phyloP scores from a whole-genome alignment of 78 protist genomes.

The Cavenderia fasciculata region DNA sequence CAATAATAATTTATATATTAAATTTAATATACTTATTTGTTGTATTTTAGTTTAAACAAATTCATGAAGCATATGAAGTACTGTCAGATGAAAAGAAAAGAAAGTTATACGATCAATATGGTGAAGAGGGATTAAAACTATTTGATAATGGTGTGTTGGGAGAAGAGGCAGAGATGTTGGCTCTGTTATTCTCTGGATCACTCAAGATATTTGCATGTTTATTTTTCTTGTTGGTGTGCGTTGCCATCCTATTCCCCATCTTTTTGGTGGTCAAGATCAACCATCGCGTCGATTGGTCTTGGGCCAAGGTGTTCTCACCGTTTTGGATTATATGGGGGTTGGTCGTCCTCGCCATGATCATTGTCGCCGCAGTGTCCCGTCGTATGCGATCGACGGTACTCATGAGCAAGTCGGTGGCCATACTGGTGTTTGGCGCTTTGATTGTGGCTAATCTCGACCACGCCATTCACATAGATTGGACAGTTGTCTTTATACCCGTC shows the following conservation, averaged over 20 bases:
- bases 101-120: slow-evolving; percentile 88
- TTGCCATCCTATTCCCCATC: not conserved
- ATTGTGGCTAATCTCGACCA: not conserved
- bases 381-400: not conserved
- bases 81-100: slow-evolving; percentile 92
- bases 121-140: slow-evolving; percentile 56
- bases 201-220: not conserved
- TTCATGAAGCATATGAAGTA: slow-evolving; percentile 92
- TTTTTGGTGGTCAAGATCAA: slow-evolving; percentile 22
- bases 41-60: slow-evolving; percentile 88
- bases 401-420: not conserved
- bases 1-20: not conserved
- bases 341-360: not conserved
- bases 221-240: slow-evolving; percentile 1
- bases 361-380: not conserved
- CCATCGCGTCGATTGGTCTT: slow-evolving; percentile 27
- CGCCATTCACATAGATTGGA: not conserved
- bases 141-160: slow-evolving; percentile 32
- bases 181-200: slow-evolving; percentile 16
- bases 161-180: slow-evolving; percentile 19
- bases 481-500: slow-evolving; percentile 41
- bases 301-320: slow-evolving; percentile 53
- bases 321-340: slow-evolving; percentile 4
- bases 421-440: not conserved
- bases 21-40: too few species aligned